Evolutionary conservation across 805 yeast genomes (phyloP).

Genomic region (Lachancea lanzarotensis): DNA sequence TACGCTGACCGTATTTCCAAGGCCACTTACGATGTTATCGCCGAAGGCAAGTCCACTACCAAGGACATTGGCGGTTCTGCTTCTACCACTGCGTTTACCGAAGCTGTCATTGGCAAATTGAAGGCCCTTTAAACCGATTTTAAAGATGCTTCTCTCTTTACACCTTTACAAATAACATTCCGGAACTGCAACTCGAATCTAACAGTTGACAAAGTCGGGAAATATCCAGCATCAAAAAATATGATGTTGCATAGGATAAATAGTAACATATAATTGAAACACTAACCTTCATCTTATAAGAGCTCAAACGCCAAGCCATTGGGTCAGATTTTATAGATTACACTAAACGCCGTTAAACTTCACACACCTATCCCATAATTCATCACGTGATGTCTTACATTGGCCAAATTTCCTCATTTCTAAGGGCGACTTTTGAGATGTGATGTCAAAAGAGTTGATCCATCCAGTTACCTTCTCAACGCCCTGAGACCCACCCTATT

Average conservation of each 20-base stretch:
- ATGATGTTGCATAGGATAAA: not conserved
- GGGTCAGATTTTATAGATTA: too few relatives aligned
- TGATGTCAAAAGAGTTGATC: not conserved
- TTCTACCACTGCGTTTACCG: constrained; percentile 90
- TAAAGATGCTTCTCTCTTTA: not conserved
- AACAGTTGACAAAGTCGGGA: too few relatives aligned
- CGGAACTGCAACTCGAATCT: too few relatives aligned
- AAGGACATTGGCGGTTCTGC: constrained; percentile 87
- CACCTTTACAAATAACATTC: too few relatives aligned
- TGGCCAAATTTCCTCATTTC: not conserved
- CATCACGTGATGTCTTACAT: too few relatives aligned
- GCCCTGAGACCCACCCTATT: too few relatives aligned
- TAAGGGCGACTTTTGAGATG: not conserved
- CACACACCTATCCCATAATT: too few relatives aligned
- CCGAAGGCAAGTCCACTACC: constrained; percentile 81
- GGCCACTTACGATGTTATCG: constrained; percentile 85
- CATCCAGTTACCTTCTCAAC: too few relatives aligned
- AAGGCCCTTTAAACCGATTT: constrained; percentile 10
- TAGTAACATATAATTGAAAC: constrained; percentile 3
- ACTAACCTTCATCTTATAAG: not conserved
- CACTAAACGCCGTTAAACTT: too few relatives aligned
- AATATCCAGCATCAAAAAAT: not conserved
- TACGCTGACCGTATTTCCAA: constrained; percentile 80
- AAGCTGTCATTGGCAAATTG: constrained; percentile 75
- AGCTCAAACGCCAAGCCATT: too few relatives aligned